Conservation (phyloP, 371 early-diverging fungal species). For the Phascolomyces articulosus region DNA sequence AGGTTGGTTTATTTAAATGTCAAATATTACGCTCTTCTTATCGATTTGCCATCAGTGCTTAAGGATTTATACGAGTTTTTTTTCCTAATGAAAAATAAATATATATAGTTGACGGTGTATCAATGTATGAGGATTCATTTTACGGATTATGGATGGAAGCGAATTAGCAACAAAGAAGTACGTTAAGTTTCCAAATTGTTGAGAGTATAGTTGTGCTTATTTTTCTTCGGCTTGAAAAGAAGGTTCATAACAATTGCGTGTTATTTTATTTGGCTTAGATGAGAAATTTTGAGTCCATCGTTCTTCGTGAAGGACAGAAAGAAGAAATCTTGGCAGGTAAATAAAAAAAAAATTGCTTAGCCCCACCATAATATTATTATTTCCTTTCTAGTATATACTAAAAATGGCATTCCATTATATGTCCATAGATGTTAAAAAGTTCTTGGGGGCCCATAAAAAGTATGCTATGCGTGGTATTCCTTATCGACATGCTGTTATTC, state of each 20-base stretch:
- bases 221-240: too few species aligned
- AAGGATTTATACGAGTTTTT: too few species aligned
- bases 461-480: constrained; percentile 91
- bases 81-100: too few species aligned
- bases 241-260: not conserved
- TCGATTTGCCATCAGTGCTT: too few species aligned
- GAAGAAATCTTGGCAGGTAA: constrained; percentile 27
- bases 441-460: constrained; percentile 57
- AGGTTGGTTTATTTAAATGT: not conserved
- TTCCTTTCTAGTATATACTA: too few species aligned
- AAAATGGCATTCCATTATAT: too few species aligned
- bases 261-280: constrained; percentile 7
- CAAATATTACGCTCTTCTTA: too few species aligned
- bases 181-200: not conserved
- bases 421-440: constrained; percentile 31
- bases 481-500: constrained; percentile 84
- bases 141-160: not conserved
- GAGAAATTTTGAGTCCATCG: constrained; percentile 33
- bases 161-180: constrained; percentile 5
- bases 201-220: not conserved
- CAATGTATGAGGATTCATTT: not conserved
- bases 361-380: too few species aligned
- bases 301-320: constrained; percentile 40
- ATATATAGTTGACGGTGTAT: constrained; percentile 4
- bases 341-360: too few species aligned